phyloP scores from a whole-genome alignment of 116 monocot species.

The Posidonia oceanica region DNA sequence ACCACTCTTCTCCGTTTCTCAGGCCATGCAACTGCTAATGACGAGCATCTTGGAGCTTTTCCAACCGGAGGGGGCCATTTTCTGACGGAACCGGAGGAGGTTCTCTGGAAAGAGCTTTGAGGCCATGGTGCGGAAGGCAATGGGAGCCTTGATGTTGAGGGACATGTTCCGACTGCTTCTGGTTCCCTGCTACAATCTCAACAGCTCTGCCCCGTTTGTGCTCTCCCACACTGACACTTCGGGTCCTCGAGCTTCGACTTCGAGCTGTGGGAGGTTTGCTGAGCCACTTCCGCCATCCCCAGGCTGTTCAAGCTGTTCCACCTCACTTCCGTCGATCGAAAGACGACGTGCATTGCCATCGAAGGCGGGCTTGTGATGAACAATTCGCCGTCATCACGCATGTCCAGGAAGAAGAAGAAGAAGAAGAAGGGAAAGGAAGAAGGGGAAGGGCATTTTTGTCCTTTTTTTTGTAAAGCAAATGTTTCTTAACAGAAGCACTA shows the following conservation, averaged over 20 bases:
- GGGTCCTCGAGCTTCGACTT: slow-evolving; percentile 27
- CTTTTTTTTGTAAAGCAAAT: no score
- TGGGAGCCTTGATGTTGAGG: slow-evolving; percentile 11
- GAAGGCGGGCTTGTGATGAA: slow-evolving; percentile 39
- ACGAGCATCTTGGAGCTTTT: slow-evolving; percentile 1
- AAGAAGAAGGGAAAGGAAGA: no score
- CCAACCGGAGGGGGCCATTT: slow-evolving; percentile 2
- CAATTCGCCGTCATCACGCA: slow-evolving; percentile 49
- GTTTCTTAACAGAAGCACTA: no score
- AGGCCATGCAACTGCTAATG: slow-evolving; percentile 10
- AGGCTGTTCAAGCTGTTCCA: no score
- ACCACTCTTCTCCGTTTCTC: background rate
- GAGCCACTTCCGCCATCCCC: background rate
- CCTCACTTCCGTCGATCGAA: no score
- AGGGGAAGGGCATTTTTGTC: no score
- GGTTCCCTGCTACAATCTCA: slow-evolving; percentile 39
- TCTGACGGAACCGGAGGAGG: background rate
- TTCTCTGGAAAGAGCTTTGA: slow-evolving; percentile 11
- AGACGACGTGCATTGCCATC: slow-evolving; percentile 12
- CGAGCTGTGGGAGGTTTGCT: slow-evolving; percentile 25
- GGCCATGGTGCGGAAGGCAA: background rate
- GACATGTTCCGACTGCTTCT: slow-evolving; percentile 20
- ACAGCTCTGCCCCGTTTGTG: background rate
- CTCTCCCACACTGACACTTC: slow-evolving; percentile 32
- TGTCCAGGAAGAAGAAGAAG: slow-evolving; percentile 5